Evolutionary conservation across 2,329 filamentous ascomycete species (phyloP).

Genomic region (Nemania serpens): DNA sequence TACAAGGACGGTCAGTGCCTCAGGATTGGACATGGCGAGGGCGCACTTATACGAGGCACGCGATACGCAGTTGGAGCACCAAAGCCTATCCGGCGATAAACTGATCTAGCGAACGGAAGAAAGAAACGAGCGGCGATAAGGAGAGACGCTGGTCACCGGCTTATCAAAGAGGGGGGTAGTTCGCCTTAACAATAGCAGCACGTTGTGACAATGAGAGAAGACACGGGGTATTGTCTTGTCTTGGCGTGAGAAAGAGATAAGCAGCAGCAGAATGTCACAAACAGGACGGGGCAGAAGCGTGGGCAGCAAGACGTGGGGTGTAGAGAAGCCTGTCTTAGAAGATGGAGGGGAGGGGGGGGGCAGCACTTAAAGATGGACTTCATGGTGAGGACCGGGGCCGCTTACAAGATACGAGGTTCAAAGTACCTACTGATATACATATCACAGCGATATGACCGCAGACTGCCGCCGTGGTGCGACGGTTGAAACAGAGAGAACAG

Average conservation of each 20-base stretch:
- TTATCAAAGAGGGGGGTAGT: slow-evolving; percentile 1
- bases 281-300: neutral
- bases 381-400: slow-evolving; percentile 6
- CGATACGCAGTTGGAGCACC: neutral
- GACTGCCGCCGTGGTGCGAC: neutral
- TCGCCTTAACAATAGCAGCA: neutral
- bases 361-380: slow-evolving; percentile 2
- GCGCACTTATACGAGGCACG: slow-evolving; percentile 29
- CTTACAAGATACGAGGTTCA: neutral
- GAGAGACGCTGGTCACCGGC: neutral
- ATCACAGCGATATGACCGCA: neutral
- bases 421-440: neutral
- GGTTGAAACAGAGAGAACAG: too few species aligned
- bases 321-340: neutral
- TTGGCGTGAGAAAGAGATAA: too few species aligned
- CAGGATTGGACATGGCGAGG: slow-evolving; percentile 33
- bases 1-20: slow-evolving; percentile 71
- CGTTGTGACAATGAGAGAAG: slow-evolving; percentile 13
- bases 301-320: neutral
- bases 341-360: neutral
- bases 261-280: slow-evolving; percentile 3
- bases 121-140: neutral
- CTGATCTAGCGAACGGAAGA: neutral
- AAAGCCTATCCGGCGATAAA: slow-evolving; percentile 1
- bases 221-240: too few species aligned